Base-by-base conservation (phyloP, 164 flowering plant species). In the Magnolia sinica region DNA sequence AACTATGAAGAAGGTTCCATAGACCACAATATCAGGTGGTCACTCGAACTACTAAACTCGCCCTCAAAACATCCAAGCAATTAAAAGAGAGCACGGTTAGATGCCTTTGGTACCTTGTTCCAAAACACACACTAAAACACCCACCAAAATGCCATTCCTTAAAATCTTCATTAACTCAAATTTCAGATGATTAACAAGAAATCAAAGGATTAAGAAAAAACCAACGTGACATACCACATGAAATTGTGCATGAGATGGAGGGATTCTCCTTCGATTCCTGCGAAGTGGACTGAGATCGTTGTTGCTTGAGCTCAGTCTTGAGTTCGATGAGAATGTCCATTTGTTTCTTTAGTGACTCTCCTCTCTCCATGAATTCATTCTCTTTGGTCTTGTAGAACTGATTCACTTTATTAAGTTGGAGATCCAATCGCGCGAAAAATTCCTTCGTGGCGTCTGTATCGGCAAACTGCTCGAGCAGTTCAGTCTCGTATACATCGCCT, bases 381-480 rank as follows among this genome's bases (percentile, higher is more conserved):
- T 96, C 99, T 78, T 91, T 96, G 1, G 72, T 80, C 80, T 78
- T 88, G 81, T 86, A 96, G 76, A 96, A 96, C 75, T 94, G 94
- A 71, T 94, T 96, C 82, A 96, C 99, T 73, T 94, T 96, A 86
- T 94, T 92, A 1, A 94, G 97, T 72, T 96, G 97, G 64, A 71
- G 83, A 79, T 96, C 99, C 81, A 94, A 79, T 72, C 86, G 80
- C 4, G 87, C 70, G 55, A 96, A 96, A 68, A 94, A 96, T 50
- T 87, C 97, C 27, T 79, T 82, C 0, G 93, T 88, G 13, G 91
- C 91, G 58, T 90, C 89, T 6, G 87, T 85, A 74, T 93, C 95
- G 0, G 83, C 87, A 18, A 96, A 88, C 51, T 91, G 92, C 81
- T 96, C 99, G 0, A 91, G 79, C 87, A 96, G 78, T 79, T 92